phyloP scores from a whole-genome alignment of 2,329 filamentous ascomycete genomes.

The Orbilia quercus region DNA sequence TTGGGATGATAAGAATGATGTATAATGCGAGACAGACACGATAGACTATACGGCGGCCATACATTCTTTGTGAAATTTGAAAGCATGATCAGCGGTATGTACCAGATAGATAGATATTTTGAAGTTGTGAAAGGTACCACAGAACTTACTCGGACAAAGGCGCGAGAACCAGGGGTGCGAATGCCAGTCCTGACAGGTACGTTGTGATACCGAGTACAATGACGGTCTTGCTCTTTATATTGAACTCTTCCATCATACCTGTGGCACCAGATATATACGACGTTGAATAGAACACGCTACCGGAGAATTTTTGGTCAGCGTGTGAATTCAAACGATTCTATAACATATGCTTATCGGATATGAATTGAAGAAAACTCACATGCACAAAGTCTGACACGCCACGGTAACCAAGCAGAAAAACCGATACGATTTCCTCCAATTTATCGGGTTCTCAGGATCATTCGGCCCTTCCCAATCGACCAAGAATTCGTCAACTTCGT shows the following conservation, averaged over 20 bases:
- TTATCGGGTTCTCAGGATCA: conserved; percentile 65
- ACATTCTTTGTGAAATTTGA: conserved; percentile 65
- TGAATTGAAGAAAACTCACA: conserved; percentile 64
- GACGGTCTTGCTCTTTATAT: conserved; percentile 69
- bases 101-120: no score
- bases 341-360: conserved; percentile 56
- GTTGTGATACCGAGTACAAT: conserved; percentile 80
- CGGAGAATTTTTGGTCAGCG: conserved; percentile 63
- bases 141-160: conserved; percentile 72
- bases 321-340: conserved; percentile 62
- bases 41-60: conserved; percentile 75
- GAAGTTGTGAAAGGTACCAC: no score
- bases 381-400: conserved; percentile 70
- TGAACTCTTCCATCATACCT: conserved; percentile 73
- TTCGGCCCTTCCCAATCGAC: conserved; percentile 60
- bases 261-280: conserved; percentile 73
- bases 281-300: conserved; percentile 77
- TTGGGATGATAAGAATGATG: conserved; percentile 76
- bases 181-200: conserved; percentile 79
- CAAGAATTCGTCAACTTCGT: conserved; percentile 43
- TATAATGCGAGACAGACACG: conserved; percentile 74
- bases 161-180: conserved; percentile 77
- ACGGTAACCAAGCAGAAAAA: conserved; percentile 68
- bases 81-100: background rate
- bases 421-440: conserved; percentile 73